Evolutionary conservation across 306 rosid genomes (phyloP).

Genomic region (Lagenaria siceraria): DNA sequence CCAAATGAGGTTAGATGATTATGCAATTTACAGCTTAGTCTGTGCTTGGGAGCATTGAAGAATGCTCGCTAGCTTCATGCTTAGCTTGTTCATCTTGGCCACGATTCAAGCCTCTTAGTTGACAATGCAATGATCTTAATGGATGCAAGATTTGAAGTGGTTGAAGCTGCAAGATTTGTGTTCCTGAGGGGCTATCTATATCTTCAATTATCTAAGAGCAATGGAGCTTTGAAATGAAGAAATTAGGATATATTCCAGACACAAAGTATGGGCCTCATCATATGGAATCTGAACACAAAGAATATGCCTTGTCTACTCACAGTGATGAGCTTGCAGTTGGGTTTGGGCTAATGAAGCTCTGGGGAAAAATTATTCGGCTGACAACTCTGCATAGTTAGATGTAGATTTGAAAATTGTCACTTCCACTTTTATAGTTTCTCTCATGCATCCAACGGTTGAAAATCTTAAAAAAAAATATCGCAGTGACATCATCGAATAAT

Average conservation of each 20-base stretch:
- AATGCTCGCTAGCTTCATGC: constrained; percentile 16
- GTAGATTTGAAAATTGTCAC: no score
- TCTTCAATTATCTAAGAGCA: constrained; percentile 1
- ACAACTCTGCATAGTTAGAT: no score
- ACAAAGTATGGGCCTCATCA: constrained; percentile 13
- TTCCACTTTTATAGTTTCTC: no score
- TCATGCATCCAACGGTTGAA: no score
- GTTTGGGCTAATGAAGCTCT: constrained; percentile 7
- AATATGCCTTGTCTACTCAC: constrained; percentile 11
- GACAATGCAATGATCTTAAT: constrained; percentile 15
- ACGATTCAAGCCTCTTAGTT: constrained; percentile 13
- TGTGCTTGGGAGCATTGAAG: constrained; percentile 15
- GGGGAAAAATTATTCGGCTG: no score
- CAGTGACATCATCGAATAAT: no score
- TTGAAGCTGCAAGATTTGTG: constrained; percentile 11
- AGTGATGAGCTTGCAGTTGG: constrained; percentile 18
- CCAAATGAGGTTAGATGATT: constrained; percentile 12
- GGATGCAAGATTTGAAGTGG: constrained; percentile 11
- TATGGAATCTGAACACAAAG: constrained; percentile 16
- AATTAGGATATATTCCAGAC: constrained; percentile 11
- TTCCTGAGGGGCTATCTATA: constrained; percentile 1
- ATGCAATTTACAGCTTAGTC: constrained; percentile 10
- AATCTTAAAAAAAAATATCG: no score
- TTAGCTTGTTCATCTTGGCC: constrained; percentile 8
- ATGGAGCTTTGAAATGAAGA: constrained; percentile 11